Evolutionary conservation across 2,329 filamentous ascomycete species (phyloP).

Genomic region (Xylaria digitata): DNA sequence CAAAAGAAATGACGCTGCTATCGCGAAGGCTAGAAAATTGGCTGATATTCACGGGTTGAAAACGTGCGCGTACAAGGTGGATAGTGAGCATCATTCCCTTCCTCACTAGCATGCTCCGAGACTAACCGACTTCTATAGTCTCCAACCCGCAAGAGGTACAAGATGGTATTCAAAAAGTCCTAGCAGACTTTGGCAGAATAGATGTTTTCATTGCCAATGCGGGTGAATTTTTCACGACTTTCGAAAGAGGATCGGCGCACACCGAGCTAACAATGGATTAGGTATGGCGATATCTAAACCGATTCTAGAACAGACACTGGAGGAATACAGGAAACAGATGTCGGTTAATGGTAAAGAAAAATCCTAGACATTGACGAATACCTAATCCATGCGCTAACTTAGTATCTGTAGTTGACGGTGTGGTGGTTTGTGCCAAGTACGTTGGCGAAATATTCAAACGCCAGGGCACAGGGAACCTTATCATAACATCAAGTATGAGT

Average conservation of each 20-base stretch:
- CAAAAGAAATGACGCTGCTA: conserved; percentile 33
- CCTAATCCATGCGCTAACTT: conserved; percentile 15
- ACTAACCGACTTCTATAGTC: conserved; percentile 28
- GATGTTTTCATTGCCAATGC: conserved; percentile 41
- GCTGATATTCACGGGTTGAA: conserved; percentile 31
- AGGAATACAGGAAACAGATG: conserved; percentile 40
- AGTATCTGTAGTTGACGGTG: conserved; percentile 33
- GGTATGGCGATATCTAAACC: conserved; percentile 38
- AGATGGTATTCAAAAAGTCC: conserved; percentile 32
- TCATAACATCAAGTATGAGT: conserved; percentile 54
- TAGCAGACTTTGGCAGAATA: conserved; percentile 38
- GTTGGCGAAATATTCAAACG: conserved; percentile 40
- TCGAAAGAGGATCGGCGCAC: not conserved
- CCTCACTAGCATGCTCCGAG: not conserved
- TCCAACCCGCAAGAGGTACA: conserved; percentile 34
- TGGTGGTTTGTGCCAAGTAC: conserved; percentile 38
- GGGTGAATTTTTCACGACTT: conserved; percentile 22
- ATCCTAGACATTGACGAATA: not conserved
- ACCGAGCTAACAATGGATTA: conserved; percentile 13
- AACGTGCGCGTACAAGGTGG: conserved; percentile 34
- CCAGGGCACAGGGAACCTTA: conserved; percentile 41
- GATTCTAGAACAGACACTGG: conserved; percentile 34
- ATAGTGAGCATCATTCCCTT: conserved; percentile 27
- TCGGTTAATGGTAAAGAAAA: conserved; percentile 35
- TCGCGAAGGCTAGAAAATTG: conserved; percentile 31